A percentile compares a stretch with the other conserved stretches of the same genome.
Evolutionary conservation across 2,329 filamentous ascomycete species (phyloP).

Genomic region (Colletotrichum endophyticum): DNA sequence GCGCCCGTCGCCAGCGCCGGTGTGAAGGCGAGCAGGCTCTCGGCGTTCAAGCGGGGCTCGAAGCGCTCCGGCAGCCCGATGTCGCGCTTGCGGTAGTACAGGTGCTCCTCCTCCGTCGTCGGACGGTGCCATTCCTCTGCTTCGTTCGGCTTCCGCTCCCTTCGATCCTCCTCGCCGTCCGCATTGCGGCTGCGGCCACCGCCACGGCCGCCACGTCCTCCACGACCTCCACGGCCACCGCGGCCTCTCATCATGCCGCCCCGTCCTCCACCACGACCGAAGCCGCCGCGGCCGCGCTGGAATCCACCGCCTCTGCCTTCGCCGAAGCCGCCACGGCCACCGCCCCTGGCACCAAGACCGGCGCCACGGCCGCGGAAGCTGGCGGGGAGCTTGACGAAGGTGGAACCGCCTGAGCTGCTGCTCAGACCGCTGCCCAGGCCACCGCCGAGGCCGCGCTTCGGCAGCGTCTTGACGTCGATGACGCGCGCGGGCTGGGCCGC

Average conservation of each 20-base stretch:
- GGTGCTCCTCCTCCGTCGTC: constrained; percentile 28
- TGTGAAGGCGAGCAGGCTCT: constrained; percentile 18
- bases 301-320: constrained; percentile 3
- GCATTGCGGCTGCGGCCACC: constrained; percentile 22
- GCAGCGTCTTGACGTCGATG: constrained; percentile 44
- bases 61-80: constrained; percentile 27
- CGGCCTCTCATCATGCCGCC: constrained; percentile 20
- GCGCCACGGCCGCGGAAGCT: constrained; percentile 3
- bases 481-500: constrained; percentile 22
- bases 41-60: constrained; percentile 16
- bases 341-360: constrained; percentile 11
- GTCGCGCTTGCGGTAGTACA: constrained; percentile 28
- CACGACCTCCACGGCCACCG: neutral
- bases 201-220: constrained; percentile 22
- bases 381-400: constrained; percentile 10
- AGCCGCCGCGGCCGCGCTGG: neutral
- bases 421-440: neutral
- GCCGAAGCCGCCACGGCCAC: constrained; percentile 23
- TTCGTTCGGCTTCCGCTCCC: neutral
- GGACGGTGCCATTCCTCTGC: constrained; percentile 11
- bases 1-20: constrained; percentile 31
- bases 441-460: constrained; percentile 22
- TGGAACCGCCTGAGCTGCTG: neutral
- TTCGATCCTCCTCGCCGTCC: constrained; percentile 11
- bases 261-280: constrained; percentile 17